Conservation (phyloP, 2,329 filamentous ascomycete genomes). For the Pseudogymnoascus sp. region DNA sequence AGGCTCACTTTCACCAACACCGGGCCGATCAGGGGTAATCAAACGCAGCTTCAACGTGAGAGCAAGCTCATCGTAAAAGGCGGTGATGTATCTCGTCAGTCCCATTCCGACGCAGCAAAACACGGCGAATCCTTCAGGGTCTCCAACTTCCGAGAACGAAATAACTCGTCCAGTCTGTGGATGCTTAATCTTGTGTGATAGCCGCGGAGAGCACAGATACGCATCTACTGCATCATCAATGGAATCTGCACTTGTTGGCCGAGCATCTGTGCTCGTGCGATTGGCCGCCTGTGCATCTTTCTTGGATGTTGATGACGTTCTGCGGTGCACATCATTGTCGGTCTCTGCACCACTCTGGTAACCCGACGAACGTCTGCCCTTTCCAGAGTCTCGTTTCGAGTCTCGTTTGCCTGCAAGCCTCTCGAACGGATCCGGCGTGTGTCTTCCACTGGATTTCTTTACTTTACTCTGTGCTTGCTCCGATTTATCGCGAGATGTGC, state of each 20-base stretch:
- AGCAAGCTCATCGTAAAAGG: conserved; percentile 94
- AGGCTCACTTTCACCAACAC: conserved; percentile 83
- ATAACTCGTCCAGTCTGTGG: conserved; percentile 81
- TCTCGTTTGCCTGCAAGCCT: conserved; percentile 10
- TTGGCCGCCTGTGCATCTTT: conserved; percentile 26
- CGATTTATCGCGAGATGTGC: conserved; percentile 33
- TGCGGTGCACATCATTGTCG: not conserved
- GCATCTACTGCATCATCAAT: conserved; percentile 80
- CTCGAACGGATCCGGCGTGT: conserved; percentile 41
- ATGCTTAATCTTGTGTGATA: conserved; percentile 83
- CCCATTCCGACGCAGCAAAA: conserved; percentile 99
- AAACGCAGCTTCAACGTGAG: conserved; percentile 78
- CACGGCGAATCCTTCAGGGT: conserved; percentile 82
- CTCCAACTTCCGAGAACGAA: conserved; percentile 93
- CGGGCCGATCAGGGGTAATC: conserved; percentile 89
- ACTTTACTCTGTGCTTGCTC: conserved; percentile 22
- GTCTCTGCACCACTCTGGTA: not conserved
- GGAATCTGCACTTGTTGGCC: conserved; percentile 73
- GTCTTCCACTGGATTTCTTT: conserved; percentile 39
- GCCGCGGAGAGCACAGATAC: conserved; percentile 72
- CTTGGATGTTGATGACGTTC: not conserved
- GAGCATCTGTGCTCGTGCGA: conserved; percentile 47
- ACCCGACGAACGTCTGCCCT: not conserved
- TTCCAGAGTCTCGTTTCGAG: not conserved
- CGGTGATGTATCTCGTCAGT: conserved; percentile 86